A percentile compares a stretch with the other conserved stretches of the same genome.
These are phyloP conservation scores for Cercospora sesami DNA, from an alignment of 2,329 filamentous ascomycete genomes.

Conservation along the genomic window DNA sequence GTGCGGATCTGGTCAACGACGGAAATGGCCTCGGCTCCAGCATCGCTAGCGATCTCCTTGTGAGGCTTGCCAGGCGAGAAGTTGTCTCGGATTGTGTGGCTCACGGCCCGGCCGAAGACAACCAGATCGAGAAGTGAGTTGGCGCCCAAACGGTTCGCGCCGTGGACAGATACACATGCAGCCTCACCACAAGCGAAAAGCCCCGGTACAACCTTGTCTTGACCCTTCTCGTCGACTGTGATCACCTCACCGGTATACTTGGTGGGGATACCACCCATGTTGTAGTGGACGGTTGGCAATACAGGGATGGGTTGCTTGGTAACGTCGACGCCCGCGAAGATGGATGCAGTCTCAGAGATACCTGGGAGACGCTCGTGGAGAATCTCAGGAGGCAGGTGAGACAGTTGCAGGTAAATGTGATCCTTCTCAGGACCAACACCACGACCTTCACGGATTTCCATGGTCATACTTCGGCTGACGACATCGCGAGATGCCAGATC, in stretches of 20 bases:
- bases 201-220: slow-evolving; percentile 91
- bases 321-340: slow-evolving; percentile 96
- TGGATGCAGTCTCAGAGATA: slow-evolving; percentile 97
- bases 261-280: slow-evolving; percentile 99
- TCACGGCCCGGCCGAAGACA: slow-evolving; percentile 95
- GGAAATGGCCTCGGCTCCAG: slow-evolving; percentile 82
- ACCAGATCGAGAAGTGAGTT: slow-evolving; percentile 97
- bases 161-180: slow-evolving; percentile 95
- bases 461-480: slow-evolving; percentile 94
- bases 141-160: slow-evolving; percentile 94
- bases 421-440: slow-evolving; percentile 97
- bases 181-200: slow-evolving; percentile 97
- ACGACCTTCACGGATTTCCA: slow-evolving; percentile 96
- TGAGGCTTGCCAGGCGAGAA: slow-evolving; percentile 80
- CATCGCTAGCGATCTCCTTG: slow-evolving; percentile 77
- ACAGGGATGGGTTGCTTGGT: slow-evolving; percentile 96
- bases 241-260: slow-evolving; percentile 96
- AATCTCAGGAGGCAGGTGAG: slow-evolving; percentile 87
- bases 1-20: slow-evolving; percentile 83
- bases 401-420: slow-evolving; percentile 97
- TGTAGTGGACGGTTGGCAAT: slow-evolving; percentile 96
- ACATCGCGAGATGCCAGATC: slow-evolving; percentile 96
- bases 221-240: slow-evolving; percentile 78
- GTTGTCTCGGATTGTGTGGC: slow-evolving; percentile 94
- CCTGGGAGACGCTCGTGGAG: slow-evolving; percentile 94